These are phyloP conservation scores for Pulveroboletus sp. DNA, from an alignment of 768 basidiomycete genomes.

Conservation along the genomic window DNA sequence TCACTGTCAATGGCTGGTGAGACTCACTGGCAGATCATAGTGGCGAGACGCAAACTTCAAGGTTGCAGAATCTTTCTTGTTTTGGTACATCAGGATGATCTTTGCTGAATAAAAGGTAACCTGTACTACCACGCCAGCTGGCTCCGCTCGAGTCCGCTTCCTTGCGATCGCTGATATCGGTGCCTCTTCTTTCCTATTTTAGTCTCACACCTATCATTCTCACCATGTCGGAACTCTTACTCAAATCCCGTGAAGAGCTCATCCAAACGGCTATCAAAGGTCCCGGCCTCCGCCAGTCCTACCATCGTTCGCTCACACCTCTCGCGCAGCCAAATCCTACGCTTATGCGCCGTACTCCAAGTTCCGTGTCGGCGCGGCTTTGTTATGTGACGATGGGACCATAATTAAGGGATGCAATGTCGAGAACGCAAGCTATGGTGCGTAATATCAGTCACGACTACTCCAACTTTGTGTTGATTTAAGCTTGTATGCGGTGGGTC, in stretches of 20 bases:
- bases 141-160: too few species aligned
- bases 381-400: slow-evolving; percentile 64
- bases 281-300: not conserved
- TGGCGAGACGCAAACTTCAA: too few species aligned
- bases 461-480: not conserved
- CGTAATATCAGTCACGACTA: slow-evolving; percentile 14
- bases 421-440: slow-evolving; percentile 93
- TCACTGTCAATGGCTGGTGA: too few species aligned
- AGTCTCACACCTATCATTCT: too few species aligned
- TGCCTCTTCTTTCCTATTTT: too few species aligned
- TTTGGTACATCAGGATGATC: too few species aligned
- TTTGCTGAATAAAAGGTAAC: too few species aligned
- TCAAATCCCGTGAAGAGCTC: slow-evolving; percentile 44
- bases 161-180: too few species aligned
- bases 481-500: not conserved
- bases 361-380: slow-evolving; percentile 89
- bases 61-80: too few species aligned
- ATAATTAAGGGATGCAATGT: slow-evolving; percentile 88
- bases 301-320: not conserved
- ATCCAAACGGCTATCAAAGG: slow-evolving; percentile 48
- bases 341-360: slow-evolving; percentile 87
- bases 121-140: too few species aligned
- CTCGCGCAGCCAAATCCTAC: slow-evolving; percentile 54
- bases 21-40: too few species aligned
- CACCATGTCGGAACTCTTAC: slow-evolving; percentile 32